Base-by-base conservation (phyloP, 371 early-diverging fungal genomes). In the Mortierella sp. region DNA sequence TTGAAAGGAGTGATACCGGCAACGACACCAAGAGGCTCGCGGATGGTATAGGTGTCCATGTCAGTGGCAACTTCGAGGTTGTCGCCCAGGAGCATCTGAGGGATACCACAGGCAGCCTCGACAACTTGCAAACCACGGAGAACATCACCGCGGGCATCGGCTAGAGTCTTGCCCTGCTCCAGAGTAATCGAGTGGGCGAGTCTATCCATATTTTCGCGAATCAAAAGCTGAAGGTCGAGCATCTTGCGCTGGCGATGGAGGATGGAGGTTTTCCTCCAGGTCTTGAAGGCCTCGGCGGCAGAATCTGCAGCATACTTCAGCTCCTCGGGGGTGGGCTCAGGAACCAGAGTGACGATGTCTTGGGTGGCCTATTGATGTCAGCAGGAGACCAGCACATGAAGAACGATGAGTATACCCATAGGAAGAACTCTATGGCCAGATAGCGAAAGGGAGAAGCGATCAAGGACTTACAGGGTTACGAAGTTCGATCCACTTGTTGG, bases 1-100 rank as follows among this genome's bases (percentile, higher is more conserved):
- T 98, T 98, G 83, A 94, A 97, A 31, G 98, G 98, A 68, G 92
- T 90, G 71, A 98, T 96, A 59, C 97, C 97, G 48, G 91, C 97
- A 47, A 93, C 92, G 29, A 98, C 98, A 62, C 98, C 98, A 64
- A 98, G 83, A 25, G 98, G 98, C 79, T 96, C 94, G 39, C 95
- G 91, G 65, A 95, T 91, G 48, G 93, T 94, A 79, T 95, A 97
- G 13, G 98, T 97, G 69, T 97, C 98, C 96, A 96, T 96, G 76
- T 95, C 92, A 71, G 86, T 90, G n/a, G 95, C 85, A 2, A 97
- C 97, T 48, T 93, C 91, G 52, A 95, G 78, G 57, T 86, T 83
- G 60, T 93, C 91, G 39, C 98, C 98, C 90, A 96, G 87, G 79
- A 95, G 56, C 57, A 89, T 71, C 46, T 87, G 83, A 10, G 96